phyloP scores from a whole-genome alignment of 1,284 basidiomycete genomes.

The Puccinia coronata region DNA sequence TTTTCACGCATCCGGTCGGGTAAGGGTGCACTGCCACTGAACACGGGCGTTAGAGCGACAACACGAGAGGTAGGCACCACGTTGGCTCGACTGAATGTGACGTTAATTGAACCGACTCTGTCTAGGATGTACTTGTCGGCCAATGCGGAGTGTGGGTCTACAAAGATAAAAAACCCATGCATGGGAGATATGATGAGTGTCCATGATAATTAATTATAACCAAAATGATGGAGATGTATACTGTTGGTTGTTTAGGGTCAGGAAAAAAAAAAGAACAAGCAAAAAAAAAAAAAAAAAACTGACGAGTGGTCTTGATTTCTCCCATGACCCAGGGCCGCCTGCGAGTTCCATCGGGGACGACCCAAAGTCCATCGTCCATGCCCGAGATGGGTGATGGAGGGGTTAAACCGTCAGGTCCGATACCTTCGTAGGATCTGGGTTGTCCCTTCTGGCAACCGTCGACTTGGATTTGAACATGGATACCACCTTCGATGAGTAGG shows the following conservation, averaged over 20 bases:
- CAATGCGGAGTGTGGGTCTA: conserved; percentile 48
- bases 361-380: conserved; percentile 46
- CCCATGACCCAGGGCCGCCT: conserved; percentile 48
- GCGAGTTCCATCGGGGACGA: conserved; percentile 48
- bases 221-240: too few species aligned
- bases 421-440: conserved; percentile 36
- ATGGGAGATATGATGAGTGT: too few species aligned
- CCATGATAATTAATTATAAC: too few species aligned
- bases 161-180: not conserved
- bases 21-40: conserved; percentile 44
- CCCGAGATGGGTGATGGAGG: conserved; percentile 28
- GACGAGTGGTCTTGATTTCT: conserved; percentile 44
- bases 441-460: conserved; percentile 50
- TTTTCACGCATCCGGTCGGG: conserved; percentile 43
- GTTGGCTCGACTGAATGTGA: conserved; percentile 34
- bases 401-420: conserved; percentile 15
- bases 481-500: conserved; percentile 16
- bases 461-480: conserved; percentile 47
- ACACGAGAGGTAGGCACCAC: conserved; percentile 47
- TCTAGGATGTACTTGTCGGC: conserved; percentile 46
- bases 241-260: too few species aligned
- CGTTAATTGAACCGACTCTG: conserved; percentile 40
- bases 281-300: not conserved
- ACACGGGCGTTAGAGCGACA: conserved; percentile 34
- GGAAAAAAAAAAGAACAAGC: not conserved